Evolutionary conservation across 129 eudicot genomes (phyloP).

Genomic region (Solidago caesia): DNA sequence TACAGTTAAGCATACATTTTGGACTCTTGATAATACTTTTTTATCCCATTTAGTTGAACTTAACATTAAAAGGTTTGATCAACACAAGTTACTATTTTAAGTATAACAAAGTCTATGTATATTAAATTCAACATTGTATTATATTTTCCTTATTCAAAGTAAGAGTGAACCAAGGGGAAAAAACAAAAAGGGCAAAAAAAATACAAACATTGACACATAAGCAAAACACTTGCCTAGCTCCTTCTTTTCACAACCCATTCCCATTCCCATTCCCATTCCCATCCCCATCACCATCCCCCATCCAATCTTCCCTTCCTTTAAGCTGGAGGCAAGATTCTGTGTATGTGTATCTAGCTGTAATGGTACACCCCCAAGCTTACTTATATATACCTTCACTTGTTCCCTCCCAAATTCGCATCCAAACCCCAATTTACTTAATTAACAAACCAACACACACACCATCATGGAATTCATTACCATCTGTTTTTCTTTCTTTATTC

Average conservation of each 20-base stretch:
- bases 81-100: too few relatives aligned
- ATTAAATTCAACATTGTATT: background rate
- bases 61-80: too few relatives aligned
- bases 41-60: too few relatives aligned
- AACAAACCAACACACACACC: conserved; percentile 1
- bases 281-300: conserved; percentile 25
- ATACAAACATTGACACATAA: background rate
- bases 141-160: background rate
- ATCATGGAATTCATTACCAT: conserved; percentile 51
- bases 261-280: background rate
- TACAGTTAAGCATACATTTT: too few relatives aligned
- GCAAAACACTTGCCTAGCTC: conserved; percentile 24
- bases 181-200: background rate
- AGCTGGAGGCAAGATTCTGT: conserved; percentile 88
- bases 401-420: conserved; percentile 33
- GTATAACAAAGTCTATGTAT: background rate
- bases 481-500: conserved; percentile 13
- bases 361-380: conserved; percentile 28
- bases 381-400: conserved; percentile 52
- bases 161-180: background rate
- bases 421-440: conserved; percentile 8
- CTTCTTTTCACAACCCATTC: conserved; percentile 4
- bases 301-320: conserved; percentile 27
- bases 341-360: conserved; percentile 65
- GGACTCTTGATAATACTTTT: too few relatives aligned